Evolutionary conservation across 345 rosid genomes (phyloP).

Genomic region (Eucalyptus erythrocorys): DNA sequence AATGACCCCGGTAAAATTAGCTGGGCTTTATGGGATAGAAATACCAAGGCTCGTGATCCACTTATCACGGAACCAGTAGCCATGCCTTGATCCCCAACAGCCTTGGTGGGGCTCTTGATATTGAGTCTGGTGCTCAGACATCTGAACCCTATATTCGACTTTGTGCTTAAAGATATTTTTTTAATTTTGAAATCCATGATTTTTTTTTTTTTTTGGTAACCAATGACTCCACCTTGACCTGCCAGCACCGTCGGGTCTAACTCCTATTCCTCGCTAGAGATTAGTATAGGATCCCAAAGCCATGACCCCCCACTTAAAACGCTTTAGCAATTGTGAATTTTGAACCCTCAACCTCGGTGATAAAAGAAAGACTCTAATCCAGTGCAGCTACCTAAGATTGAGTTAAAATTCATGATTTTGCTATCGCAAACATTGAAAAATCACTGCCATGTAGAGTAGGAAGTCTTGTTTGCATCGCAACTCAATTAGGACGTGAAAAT

Average conservation of each 20-base stretch:
- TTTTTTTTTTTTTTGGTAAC: too few relatives aligned
- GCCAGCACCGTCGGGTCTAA: too few relatives aligned
- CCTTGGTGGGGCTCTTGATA: not conserved
- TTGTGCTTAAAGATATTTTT: not conserved
- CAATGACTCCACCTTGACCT: too few relatives aligned
- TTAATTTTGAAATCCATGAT: not conserved
- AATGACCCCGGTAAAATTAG: not conserved
- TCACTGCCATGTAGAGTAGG: not conserved
- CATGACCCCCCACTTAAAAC: too few relatives aligned
- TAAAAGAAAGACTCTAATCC: too few relatives aligned
- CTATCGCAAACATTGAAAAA: not conserved
- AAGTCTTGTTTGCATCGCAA: not conserved
- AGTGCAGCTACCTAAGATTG: too few relatives aligned
- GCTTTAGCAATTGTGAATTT: too few relatives aligned
- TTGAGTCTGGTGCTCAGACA: not conserved
- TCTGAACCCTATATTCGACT: not conserved
- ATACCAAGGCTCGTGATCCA: not conserved
- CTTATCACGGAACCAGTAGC: accelerated
- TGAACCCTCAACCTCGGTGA: too few relatives aligned
- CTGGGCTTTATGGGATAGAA: not conserved
- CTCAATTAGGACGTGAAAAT: not conserved
- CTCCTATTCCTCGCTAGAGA: too few relatives aligned
- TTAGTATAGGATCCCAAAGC: too few relatives aligned
- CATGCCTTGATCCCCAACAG: not conserved
- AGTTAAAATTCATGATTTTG: not conserved